Evolutionary conservation across 1,284 basidiomycete genomes (phyloP), one percentile per base, ranked within the genome.

Genomic region (Moniliophthora roreri): DNA sequence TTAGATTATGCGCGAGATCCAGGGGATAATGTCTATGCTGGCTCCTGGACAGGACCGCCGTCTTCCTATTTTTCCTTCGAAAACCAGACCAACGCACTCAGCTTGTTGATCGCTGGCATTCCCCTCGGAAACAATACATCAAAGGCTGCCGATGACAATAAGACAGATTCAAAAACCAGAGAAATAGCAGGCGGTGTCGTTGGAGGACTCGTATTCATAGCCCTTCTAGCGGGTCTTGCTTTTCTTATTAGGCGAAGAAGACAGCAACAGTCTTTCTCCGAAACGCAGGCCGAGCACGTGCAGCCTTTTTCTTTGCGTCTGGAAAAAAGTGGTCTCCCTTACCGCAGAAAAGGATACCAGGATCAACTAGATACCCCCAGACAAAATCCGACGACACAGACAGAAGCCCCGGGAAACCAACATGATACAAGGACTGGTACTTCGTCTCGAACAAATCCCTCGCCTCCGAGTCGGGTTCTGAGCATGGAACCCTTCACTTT

Each of bases 11-110:
- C 57, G 18, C 54, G 50, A 10, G 28, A 18, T 11, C 24, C n/a
- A 26, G 51, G 51, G 21, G 16, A 18, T 21, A 16, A 40, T 46
- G 55, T 53, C 6, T 58, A 58, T 34, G 39, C 35, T 32, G 20
- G 8, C 21, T 53, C 56, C 16, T 58, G 56, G 56, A 32, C 28
- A 2, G 56, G 56, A 13, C 56, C 56, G 6, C 54, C 53, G n/a
- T 51, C 20, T 7, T 35, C 2, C 23, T 28, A 7, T 41, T 41
- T 48, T 48, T 40, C 47, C 15, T 38, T 46, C 15, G 16, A 21
- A 3, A 51, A 52, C 23, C 57, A 58, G 38, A 47, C 48, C 6
- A 24, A 41, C 37, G 53, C 57, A 3, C 34, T 58, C 2, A 48
- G 26, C 15, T 41, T 47, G 8, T 39, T 55, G 26, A 24, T 58